Base-by-base conservation (phyloP, 2,329 filamentous ascomycete species). In the Alternaria alternata region DNA sequence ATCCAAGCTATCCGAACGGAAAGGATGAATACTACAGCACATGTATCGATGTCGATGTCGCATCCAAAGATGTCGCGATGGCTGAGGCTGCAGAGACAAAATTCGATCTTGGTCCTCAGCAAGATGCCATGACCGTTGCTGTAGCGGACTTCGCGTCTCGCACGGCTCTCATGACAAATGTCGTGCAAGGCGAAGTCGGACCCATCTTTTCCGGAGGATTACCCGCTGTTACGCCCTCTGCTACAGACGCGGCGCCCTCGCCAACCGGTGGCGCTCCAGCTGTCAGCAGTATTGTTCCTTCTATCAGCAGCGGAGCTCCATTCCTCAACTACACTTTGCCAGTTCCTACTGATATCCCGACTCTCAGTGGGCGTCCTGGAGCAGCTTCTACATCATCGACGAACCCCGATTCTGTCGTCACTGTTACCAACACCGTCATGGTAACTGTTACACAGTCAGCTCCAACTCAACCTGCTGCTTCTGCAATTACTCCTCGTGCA, bases 21-120 rank as follows among this genome's bases (percentile, higher is more conserved):
- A 84, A 84, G 63, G 81, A 84, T 64, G 84, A 89, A 73, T 86
- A 83, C 68, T 89, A 88, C 75, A 87, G 84, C 5, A 84, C 83
- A 20, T 89, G 87, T 66, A 84, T 82, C 63, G 84, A 88, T 72
- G 78, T 88, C 49, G 80, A 83, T 39, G 76, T 86, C 7, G 44
- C 59, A 6, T 69, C 70, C 20, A 36, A 49, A 41, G 79, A 82
- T 65, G 62, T 70, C 7, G 68, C 68, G 3, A 51, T 72, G 57
- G 60, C 66, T 28, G 47, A 63, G 8, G 54, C 59, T 4, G 57
- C 69, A 12, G 62, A 69, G 32, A 30, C 57, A 5, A 62, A 69
- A 54, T 70, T 61, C 43, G 63, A 64, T 26, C 68, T 79, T 39
- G 74, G 63, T 4, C 39, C 39, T 22, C 81, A 82, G 66, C 80